These are phyloP conservation scores for Pulveroboletus frians DNA, from an alignment of 768 basidiomycete genomes.

Conservation along the genomic window DNA sequence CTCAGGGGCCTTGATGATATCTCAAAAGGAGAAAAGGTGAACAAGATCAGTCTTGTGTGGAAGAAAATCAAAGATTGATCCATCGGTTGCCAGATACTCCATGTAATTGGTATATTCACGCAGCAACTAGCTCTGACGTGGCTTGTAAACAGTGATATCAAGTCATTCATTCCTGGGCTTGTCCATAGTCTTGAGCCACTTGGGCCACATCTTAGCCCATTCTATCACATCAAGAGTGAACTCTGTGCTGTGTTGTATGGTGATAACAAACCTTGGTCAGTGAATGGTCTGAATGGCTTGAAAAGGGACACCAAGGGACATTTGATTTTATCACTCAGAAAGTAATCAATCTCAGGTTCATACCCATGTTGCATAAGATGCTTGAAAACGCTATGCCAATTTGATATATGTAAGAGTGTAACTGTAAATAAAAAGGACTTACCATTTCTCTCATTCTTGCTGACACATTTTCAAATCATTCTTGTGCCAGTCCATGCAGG, in stretches of 20 bases:
- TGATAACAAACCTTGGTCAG: neutral
- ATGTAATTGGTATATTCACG: neutral
- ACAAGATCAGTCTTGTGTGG: neutral
- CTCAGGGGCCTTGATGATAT: neutral
- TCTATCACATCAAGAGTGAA: neutral
- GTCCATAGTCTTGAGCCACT: neutral
- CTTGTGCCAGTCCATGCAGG: neutral
- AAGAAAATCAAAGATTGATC: neutral
- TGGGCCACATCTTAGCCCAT: neutral
- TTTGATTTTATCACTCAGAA: rapidly evolving
- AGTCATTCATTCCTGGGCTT: neutral
- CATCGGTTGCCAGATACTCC: neutral
- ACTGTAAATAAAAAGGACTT: neutral
- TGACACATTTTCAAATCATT: neutral
- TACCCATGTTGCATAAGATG: neutral
- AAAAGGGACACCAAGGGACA: neutral
- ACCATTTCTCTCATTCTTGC: neutral
- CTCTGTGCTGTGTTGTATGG: neutral
- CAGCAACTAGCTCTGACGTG: neutral
- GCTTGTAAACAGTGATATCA: neutral
- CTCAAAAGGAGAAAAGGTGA: neutral
- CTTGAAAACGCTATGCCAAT: neutral
- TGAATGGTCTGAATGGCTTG: neutral
- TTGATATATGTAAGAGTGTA: no score
- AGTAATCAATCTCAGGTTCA: neutral